Base-by-base conservation (phyloP, 352 stramenopile species). In the Globisporangium irregulare region DNA sequence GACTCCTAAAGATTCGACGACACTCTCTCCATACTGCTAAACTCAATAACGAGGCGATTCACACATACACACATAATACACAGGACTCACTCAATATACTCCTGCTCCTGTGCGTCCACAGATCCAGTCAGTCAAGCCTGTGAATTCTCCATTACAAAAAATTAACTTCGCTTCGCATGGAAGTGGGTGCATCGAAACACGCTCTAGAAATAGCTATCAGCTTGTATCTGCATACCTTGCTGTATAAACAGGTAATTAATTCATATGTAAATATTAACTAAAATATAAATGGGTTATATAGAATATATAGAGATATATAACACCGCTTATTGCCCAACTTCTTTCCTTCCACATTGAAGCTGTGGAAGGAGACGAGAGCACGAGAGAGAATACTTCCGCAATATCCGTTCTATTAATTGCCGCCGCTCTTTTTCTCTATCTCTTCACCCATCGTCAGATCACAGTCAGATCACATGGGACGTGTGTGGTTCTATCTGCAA, bases 271-370 rank as follows among this genome's bases (percentile, higher is more conserved):
- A 32, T 2, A 2, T 32, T 4, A 25, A 25, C 1, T 24, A 54
- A 3, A n/a, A 57, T 34, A 15, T 10, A 32, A 10, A 4, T 0
- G 22, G 22, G 41, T n/a, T 48, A 18, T 12, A 36, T n/a, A 1
- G 10, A 25, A 27, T 0, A 4, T 20, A 29, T 60, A 43, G 9
- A 60, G 55, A 18, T 5, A 20, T 9, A 2, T 38, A 41, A 6
- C 22, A 14, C 1, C 10, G 36, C 36, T 43, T 10, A 48, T 5
- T 41, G 8, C 51, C 9, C 20, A 10, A 24, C 5, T n/a, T 58
- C 53, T 48, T 61, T 61, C 56, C 8, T 61, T 43, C 56, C 56
- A n/a, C 56, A 61, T 61, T 61, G 56, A 61, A 61, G 56, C 56
- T 61, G 56, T 61, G 56, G 29, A 48, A 61, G 46, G 25, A 18